These are phyloP conservation scores for Asterophora parasitica DNA, from an alignment of 768 basidiomycete genomes.

Conservation along the genomic window DNA sequence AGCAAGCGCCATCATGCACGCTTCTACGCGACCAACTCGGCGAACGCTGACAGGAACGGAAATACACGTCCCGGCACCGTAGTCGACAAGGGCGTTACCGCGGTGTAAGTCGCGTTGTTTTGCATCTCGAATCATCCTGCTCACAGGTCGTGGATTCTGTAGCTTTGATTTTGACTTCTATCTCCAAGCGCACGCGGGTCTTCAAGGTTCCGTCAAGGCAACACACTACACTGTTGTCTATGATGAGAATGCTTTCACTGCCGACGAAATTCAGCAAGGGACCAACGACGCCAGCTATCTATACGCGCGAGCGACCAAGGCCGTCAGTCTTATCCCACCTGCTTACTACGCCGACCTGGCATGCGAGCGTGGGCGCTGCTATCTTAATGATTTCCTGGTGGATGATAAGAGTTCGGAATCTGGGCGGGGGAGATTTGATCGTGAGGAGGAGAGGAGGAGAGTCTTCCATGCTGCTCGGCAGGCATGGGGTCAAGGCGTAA, in stretches of 20 bases:
- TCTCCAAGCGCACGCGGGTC: conserved; percentile 69
- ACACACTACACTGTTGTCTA: conserved; percentile 81
- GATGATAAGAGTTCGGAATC: conserved; percentile 41
- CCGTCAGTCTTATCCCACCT: conserved; percentile 75
- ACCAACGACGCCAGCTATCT: conserved; percentile 67
- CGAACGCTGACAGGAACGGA: conserved; percentile 56
- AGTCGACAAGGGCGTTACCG: conserved; percentile 74
- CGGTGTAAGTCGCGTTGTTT: conserved; percentile 41
- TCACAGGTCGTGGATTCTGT: conserved; percentile 13
- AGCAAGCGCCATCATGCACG: conserved; percentile 67
- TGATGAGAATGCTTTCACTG: conserved; percentile 65
- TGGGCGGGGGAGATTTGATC: conserved; percentile 27
- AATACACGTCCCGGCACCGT: conserved; percentile 80
- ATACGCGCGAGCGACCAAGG: conserved; percentile 80
- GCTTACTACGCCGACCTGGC: conserved; percentile 83
- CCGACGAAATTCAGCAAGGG: conserved; percentile 72
- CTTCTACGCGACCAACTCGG: conserved; percentile 51
- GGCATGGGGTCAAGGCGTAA: conserved; percentile 52
- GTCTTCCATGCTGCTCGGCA: conserved; percentile 40
- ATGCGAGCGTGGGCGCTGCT: conserved; percentile 74
- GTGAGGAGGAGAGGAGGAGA: conserved; percentile 33
- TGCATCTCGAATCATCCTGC: neutral
- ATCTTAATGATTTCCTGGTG: conserved; percentile 67
- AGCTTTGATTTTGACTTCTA: conserved; percentile 67
- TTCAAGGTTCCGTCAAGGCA: conserved; percentile 65